Base-by-base conservation (phyloP, 1,139 yeast genomes). In the Geotrichum fermentans region DNA sequence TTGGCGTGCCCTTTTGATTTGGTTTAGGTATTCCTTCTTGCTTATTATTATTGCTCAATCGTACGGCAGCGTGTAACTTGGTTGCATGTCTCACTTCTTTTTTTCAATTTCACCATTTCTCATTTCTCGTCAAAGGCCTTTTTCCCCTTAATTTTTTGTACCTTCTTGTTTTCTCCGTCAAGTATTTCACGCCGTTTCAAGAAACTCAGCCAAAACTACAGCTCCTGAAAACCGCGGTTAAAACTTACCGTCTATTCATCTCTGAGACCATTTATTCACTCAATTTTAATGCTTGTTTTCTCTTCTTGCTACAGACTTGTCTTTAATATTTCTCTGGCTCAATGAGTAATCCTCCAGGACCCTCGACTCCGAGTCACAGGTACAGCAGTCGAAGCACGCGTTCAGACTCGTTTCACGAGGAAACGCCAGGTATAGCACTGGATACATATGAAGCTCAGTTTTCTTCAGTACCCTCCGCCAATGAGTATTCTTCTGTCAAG, bases 61-160 rank as follows among this genome's bases (percentile, higher is more conserved):
- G n/a, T n/a, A n/a, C n/a, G n/a, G n/a, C n/a, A n/a, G n/a, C n/a
- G n/a, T n/a, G n/a, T n/a, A n/a, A n/a, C n/a, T 7, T 24, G 22
- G 38, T 17, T 34, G 38, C 38, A 32, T 32, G 38, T 34, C 38
- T 34, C 38, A 34, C 20, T 21, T 34, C 20, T n/a, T n/a, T n/a
- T n/a, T n/a, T n/a, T n/a, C n/a, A n/a, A 28, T 34, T 17, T 34
- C 21, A 34, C 24, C 18, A 16, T 24, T 34, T 21, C 38, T n/a
- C 14, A n/a, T 30, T 30, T 8, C 38, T 34, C 38, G n/a, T n/a
- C n/a, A n/a, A 34, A 17, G 38, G 24, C 24, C 38, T 24, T 34
- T 24, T 16, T 34, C 38, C 38, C 38, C 38, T 34, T 34, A 37
- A 20, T 37, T 37, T 33, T 18, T 33, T 33, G 3, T 10, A 14